phyloP scores from a whole-genome alignment of 805 yeast species.

The Yamadazyma takamatsuzukensis region DNA sequence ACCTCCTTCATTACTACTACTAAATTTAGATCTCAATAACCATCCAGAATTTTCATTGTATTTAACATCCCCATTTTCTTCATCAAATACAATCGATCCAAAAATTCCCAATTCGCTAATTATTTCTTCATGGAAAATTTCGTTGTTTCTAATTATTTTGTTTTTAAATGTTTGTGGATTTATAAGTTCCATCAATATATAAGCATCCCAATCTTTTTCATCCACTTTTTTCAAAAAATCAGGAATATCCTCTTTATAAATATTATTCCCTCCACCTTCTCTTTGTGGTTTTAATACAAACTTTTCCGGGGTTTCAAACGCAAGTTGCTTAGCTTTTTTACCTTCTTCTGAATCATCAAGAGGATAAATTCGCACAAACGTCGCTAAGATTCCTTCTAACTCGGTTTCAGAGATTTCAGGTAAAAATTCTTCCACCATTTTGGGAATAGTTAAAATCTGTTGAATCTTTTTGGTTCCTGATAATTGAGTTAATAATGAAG shows the following conservation, averaged over 20 bases:
- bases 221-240: slow-evolving; percentile 56
- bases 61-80: slow-evolving; percentile 49
- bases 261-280: slow-evolving; percentile 98
- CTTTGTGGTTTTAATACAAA: slow-evolving; percentile 95
- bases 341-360: slow-evolving; percentile 71
- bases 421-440: slow-evolving; percentile 46
- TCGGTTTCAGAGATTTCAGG: slow-evolving; percentile 24
- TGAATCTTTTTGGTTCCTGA: slow-evolving; percentile 94
- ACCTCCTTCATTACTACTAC: slow-evolving; percentile 92
- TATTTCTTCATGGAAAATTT: slow-evolving; percentile 64
- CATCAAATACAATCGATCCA: slow-evolving; percentile 78
- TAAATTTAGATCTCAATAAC: slow-evolving; percentile 83
- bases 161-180: slow-evolving; percentile 69
- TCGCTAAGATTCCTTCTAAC: slow-evolving; percentile 40
- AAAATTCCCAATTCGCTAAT: slow-evolving; percentile 90
- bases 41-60: slow-evolving; percentile 76
- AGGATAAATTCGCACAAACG: slow-evolving; percentile 88
- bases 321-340: slow-evolving; percentile 56
- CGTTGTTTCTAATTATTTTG: slow-evolving; percentile 64
- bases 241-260: slow-evolving; percentile 85
- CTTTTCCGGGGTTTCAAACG: slow-evolving; percentile 62
- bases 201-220: slow-evolving; percentile 80
- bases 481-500: slow-evolving; percentile 82
- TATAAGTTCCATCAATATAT: slow-evolving; percentile 90
- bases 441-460: slow-evolving; percentile 69